Evolutionary conservation across 768 basidiomycete genomes (phyloP), one percentile per base, ranked within the genome.

Genomic region (Amanita pallidorosea): DNA sequence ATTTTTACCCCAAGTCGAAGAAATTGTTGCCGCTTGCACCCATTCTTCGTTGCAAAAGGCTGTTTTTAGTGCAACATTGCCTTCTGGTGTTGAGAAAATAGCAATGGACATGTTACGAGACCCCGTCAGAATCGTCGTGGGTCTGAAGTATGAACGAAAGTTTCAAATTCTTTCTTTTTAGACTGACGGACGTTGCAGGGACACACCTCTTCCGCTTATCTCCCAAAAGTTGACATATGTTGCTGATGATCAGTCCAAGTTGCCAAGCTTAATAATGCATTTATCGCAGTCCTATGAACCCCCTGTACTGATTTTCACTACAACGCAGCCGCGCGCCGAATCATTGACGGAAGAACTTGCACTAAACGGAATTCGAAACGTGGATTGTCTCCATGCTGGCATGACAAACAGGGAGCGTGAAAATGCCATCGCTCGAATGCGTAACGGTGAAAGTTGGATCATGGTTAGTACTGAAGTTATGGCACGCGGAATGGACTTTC

Each of bases 401-500:
- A 77, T 94, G 73, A 87, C 79, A 3, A 84, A 81, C 59, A 85
- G 86, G 59, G 88, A 93, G 64, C 77, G 96, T 49, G 90, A 94
- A 58, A 82, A 93, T 59, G 81, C 87, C 15, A 75, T 96, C 8
- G 71, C 74, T 36, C 79, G 85, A 31, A 95, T 99, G 84, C 82
- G 89, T 23, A 75, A 74, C 58, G 96, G 94, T 0, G 80, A 89
- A 62, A 86, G 89, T 54, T 98, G 96, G 96, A 80, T 94, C 31
- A 80, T 98, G 78, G 78, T 99, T 42, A 89, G 85, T 56, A 99
- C 96, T 20, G 96, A 99, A 64, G 88, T 98, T 46, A 88, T 98
- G 89, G 92, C 91, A 20, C 79, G 96, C 57, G 96, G 96, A 3
- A 93, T 99, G 85, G 96, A 98, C 62, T 98, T 99, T 72, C 88